Base-by-base conservation (phyloP, 148 eudicot species). In the Mesembryanthemum crystallinum region DNA sequence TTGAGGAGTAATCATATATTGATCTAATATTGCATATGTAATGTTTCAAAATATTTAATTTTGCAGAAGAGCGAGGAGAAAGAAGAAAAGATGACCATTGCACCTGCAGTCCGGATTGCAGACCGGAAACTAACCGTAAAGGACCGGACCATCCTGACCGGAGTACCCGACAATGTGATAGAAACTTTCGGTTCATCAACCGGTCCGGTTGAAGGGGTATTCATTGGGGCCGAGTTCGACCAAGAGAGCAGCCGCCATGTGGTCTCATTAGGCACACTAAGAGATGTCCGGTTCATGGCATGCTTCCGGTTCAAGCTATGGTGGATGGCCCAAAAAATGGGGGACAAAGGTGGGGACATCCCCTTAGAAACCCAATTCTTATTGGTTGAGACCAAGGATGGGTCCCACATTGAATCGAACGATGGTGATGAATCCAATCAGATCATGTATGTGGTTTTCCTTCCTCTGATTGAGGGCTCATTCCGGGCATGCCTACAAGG, bases 291-390 rank as follows among this genome's bases (percentile, higher is more conserved):
- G 72, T 92, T 90, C 83, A 24, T 92, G 77, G 88, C 97, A 27
- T 87, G 91, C 60, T 92, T 92, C 58, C 71, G 97, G 76, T 92
- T 92, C 78, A 92, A 92, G 86, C 61, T 92, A 21, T 92, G 97
- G 97, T 92, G 97, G 97, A 88, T 92, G 95, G 86, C 95, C 27
- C 97, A 92, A 77, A 88, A 73, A 66, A 90, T 92, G 95, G 97
- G 97, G 0, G 84, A 85, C 70, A 74, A 72, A 35, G 95, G 91
- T 4, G 62, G 89, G 11, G 89, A 90, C 24, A 85, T 92, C 42
- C 97, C 97, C 6, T 30, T 90, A 9, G 97, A 92, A 80, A 92
- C 97, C 17, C 97, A 92, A 35, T 92, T 92, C 82, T 64, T 92
- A 58, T 80, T 92, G 81, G 76, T 92, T 0, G 92, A 92, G 75